These are phyloP conservation scores for Heliosperma pusillum DNA, from an alignment of 148 eudicot species.

Conservation along the genomic window DNA sequence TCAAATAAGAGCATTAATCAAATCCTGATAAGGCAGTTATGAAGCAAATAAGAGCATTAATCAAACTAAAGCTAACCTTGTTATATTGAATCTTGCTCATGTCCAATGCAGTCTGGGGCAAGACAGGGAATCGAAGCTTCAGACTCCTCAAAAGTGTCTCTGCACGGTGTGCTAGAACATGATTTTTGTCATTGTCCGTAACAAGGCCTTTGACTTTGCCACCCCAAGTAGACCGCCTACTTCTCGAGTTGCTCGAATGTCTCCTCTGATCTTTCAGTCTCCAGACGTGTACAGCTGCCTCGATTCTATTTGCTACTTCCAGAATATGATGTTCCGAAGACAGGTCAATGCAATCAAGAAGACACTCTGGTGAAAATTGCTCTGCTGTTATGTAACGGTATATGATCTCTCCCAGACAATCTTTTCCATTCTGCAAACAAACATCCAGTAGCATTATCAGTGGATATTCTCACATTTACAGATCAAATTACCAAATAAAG, in stretches of 20 bases:
- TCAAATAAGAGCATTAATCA: not conserved
- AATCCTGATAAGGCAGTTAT: not conserved
- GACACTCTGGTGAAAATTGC: constrained; percentile 73
- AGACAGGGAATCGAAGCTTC: constrained; percentile 74
- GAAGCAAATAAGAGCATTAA: not conserved
- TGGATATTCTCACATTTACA: not conserved
- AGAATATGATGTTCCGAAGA: constrained; percentile 86
- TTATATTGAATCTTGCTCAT: constrained; percentile 94
- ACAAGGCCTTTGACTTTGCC: constrained; percentile 79
- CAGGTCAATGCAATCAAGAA: constrained; percentile 73
- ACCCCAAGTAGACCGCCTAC: constrained; percentile 69
- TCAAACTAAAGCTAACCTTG: constrained; percentile 44
- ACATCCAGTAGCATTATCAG: not conserved
- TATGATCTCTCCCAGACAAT: constrained; percentile 78
- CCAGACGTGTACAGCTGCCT: constrained; percentile 94
- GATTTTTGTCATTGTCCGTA: constrained; percentile 63
- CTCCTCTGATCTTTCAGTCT: constrained; percentile 58
- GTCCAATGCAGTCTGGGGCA: constrained; percentile 93
- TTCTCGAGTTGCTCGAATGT: constrained; percentile 37
- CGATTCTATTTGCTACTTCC: constrained; percentile 83
- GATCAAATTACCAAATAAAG: not conserved
- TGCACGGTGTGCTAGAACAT: constrained; percentile 65
- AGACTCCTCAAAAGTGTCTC: constrained; percentile 65
- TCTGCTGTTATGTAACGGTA: constrained; percentile 77
- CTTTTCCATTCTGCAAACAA: constrained; percentile 74